Conservation (phyloP, 2,329 filamentous ascomycete species). For the Microdochium nivale region DNA sequence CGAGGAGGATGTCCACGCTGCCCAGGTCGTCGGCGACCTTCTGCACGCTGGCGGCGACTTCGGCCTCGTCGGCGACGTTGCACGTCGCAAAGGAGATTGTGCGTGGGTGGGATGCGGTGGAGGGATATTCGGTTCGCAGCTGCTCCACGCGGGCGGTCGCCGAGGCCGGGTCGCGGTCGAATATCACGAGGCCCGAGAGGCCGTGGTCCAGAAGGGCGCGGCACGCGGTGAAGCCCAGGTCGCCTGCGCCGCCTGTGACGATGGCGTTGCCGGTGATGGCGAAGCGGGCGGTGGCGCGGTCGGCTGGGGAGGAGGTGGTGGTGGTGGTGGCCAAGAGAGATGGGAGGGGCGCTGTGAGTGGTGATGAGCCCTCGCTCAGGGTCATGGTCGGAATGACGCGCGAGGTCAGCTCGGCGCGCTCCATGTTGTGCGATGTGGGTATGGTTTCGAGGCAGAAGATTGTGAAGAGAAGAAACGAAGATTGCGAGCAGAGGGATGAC, state of each 20-base stretch:
- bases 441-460: neutral
- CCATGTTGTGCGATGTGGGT: neutral
- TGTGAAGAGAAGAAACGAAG: neutral
- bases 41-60: constrained; percentile 26
- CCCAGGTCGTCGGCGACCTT: constrained; percentile 33
- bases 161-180: constrained; percentile 17
- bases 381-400: constrained; percentile 15
- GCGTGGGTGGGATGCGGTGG: constrained; percentile 30
- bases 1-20: constrained; percentile 46
- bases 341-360: constrained; percentile 13
- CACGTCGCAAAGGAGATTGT: constrained; percentile 30
- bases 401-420: constrained; percentile 14
- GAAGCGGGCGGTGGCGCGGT: constrained; percentile 17
- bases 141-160: constrained; percentile 26
- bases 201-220: constrained; percentile 22
- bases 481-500: no score
- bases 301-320: constrained; percentile 5
- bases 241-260: constrained; percentile 21
- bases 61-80: constrained; percentile 48
- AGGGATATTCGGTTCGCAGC: constrained; percentile 46
- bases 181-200: constrained; percentile 19
- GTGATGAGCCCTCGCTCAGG: constrained; percentile 13
- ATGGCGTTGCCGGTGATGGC: constrained; percentile 18
- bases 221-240: constrained; percentile 17
- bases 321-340: constrained; percentile 9